phyloP scores from a whole-genome alignment of 345 rosid genomes.

The Salix koriyanagi region DNA sequence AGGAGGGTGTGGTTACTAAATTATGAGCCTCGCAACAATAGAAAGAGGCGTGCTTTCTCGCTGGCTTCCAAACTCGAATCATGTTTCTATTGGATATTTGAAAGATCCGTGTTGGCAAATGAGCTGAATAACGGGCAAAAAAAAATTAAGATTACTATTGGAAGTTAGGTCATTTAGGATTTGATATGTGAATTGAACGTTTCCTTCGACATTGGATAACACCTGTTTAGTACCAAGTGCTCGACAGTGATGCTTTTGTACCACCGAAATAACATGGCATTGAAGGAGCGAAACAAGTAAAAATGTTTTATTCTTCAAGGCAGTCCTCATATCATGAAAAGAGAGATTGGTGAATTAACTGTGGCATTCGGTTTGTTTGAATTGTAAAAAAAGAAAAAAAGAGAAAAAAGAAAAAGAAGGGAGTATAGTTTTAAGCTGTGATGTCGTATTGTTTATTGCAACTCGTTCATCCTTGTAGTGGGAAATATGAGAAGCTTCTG shows the following conservation, averaged over 20 bases:
- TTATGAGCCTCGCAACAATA: background rate
- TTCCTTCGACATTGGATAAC: too few species aligned
- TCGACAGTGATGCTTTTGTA: background rate
- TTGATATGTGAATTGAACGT: background rate
- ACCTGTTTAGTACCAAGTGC: too few species aligned
- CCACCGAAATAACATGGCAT: too few species aligned
- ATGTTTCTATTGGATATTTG: background rate
- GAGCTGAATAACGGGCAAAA: background rate
- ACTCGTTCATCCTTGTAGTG: background rate
- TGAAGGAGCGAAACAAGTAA: background rate
- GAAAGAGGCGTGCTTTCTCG: background rate
- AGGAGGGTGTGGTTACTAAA: constrained; percentile 46
- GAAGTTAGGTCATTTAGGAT: too few species aligned
- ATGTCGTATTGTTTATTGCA: background rate
- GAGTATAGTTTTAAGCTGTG: background rate
- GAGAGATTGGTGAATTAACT: background rate
- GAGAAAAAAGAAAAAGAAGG: too few species aligned
- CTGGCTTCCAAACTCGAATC: background rate
- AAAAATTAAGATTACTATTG: background rate
- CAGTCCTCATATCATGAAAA: background rate
- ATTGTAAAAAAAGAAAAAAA: too few species aligned
- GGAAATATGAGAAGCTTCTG: background rate
- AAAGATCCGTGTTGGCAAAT: background rate
- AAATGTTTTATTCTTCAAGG: too few species aligned
- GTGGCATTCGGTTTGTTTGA: too few species aligned